These are phyloP conservation scores for Solanum aculeatissimum DNA, from an alignment of 305 asterid genomes.

Conservation along the genomic window DNA sequence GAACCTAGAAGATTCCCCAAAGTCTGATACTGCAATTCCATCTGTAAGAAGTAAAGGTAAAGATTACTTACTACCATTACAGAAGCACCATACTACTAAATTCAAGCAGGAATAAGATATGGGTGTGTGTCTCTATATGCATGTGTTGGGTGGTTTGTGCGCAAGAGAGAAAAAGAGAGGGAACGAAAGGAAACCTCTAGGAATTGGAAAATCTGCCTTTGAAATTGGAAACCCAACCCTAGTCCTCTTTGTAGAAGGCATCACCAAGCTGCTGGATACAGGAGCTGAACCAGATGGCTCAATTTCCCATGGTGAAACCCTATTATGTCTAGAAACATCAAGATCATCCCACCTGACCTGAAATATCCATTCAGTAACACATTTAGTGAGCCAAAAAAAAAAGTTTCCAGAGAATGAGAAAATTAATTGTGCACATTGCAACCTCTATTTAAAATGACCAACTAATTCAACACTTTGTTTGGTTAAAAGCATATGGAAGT, in stretches of 20 bases:
- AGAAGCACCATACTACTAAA: neutral
- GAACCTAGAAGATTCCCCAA: conserved; percentile 68
- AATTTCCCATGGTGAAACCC: conserved; percentile 99
- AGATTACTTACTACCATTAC: neutral
- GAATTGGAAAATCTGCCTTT: conserved; percentile 40
- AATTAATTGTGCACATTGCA: neutral
- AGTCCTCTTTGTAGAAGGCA: conserved; percentile 68
- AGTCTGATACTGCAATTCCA: conserved; percentile 51
- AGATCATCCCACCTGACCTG: conserved; percentile 96
- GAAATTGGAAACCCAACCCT: conserved; percentile 48
- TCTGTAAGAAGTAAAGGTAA: conserved; percentile 21
- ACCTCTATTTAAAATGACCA: neutral
- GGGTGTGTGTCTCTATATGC: neutral
- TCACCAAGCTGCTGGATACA: conserved; percentile 40
- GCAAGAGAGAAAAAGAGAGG: neutral
- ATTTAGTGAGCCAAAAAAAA: neutral
- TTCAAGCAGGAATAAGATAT: neutral
- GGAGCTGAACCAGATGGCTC: conserved; percentile 53
- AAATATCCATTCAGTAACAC: neutral
- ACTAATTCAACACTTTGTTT: neutral
- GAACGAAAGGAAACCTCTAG: conserved; percentile 31
- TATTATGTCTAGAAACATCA: conserved; percentile 50
- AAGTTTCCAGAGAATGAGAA: neutral
- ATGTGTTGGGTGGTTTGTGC: neutral
- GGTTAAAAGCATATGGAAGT: neutral